phyloP scores from a whole-genome alignment of 495 filamentous ascomycete species.

The Ascobolus immersus region DNA sequence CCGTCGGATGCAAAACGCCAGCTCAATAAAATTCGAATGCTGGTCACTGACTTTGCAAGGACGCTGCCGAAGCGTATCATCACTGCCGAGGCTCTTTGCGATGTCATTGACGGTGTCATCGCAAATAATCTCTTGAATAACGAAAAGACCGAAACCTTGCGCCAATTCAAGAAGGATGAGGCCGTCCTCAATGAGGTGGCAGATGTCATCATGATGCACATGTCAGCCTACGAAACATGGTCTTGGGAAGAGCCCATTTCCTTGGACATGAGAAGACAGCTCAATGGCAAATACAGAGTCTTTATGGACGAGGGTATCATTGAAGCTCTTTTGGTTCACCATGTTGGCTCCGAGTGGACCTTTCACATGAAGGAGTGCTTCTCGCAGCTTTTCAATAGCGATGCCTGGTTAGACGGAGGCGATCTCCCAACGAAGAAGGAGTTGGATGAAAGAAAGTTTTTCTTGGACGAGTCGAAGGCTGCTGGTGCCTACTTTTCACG shows the following conservation, averaged over 20 bases:
- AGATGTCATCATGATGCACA: slow-evolving; percentile 44
- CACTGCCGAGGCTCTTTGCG: slow-evolving; percentile 19
- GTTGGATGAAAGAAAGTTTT: slow-evolving; percentile 17
- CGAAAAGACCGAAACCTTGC: slow-evolving; percentile 31
- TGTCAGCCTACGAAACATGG: slow-evolving; percentile 33
- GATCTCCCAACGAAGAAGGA: slow-evolving; percentile 18
- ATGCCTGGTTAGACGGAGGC: slow-evolving; percentile 22
- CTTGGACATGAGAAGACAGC: slow-evolving; percentile 35
- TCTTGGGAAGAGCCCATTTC: slow-evolving; percentile 31
- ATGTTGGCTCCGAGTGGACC: slow-evolving; percentile 35
- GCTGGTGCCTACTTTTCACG: neutral
- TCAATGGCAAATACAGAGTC: slow-evolving; percentile 35
- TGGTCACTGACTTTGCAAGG: slow-evolving; percentile 21
- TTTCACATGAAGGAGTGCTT: slow-evolving; percentile 28
- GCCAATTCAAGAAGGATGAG: slow-evolving; percentile 31
- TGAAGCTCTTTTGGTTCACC: slow-evolving; percentile 38
- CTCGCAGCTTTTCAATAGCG: slow-evolving; percentile 18
- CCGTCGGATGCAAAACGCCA: slow-evolving; percentile 16
- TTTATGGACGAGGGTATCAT: slow-evolving; percentile 44
- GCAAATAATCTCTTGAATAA: slow-evolving; percentile 31
- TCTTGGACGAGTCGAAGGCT: slow-evolving; percentile 15
- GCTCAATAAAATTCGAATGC: slow-evolving; percentile 16
- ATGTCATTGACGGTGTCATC: slow-evolving; percentile 27
- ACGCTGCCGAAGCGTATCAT: no score
- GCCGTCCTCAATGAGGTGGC: slow-evolving; percentile 33